A percentile compares a stretch with the other conserved stretches of the same genome.
Conservation (phyloP, 352 stramenopile genomes). For the Aphanomyces cochlioides region DNA sequence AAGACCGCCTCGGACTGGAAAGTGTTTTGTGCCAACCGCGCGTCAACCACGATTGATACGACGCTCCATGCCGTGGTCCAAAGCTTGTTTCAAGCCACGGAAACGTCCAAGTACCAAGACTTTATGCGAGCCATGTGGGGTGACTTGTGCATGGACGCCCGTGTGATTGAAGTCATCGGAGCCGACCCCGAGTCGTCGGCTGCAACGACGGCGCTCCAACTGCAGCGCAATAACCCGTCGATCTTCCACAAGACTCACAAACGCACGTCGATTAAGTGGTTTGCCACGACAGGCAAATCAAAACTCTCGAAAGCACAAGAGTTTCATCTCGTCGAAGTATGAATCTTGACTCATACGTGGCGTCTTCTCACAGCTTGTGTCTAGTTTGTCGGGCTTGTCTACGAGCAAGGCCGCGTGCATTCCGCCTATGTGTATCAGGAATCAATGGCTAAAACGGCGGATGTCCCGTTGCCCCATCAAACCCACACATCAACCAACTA, state of each 20-base stretch:
- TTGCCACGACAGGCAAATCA: slow-evolving; percentile 66
- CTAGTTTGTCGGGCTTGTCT: slow-evolving; percentile 82
- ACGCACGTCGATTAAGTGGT: slow-evolving; percentile 86
- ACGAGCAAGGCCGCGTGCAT: slow-evolving; percentile 64
- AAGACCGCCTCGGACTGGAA: slow-evolving; percentile 85
- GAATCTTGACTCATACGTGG: slow-evolving; percentile 14
- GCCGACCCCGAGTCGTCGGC: slow-evolving; percentile 9
- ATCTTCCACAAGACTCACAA: slow-evolving; percentile 81
- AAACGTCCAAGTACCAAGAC: slow-evolving; percentile 77
- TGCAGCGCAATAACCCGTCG: slow-evolving; percentile 14
- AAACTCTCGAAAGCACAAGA: slow-evolving; percentile 77
- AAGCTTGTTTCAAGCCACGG: slow-evolving; percentile 81
- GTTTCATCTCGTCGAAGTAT: slow-evolving; percentile 75
- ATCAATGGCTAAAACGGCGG: slow-evolving; percentile 71
- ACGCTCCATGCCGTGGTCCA: slow-evolving; percentile 80
- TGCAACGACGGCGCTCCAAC: neutral
- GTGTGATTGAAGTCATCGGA: slow-evolving; percentile 67
- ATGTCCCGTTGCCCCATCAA: slow-evolving; percentile 39
- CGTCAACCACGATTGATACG: slow-evolving; percentile 69
- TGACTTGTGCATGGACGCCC: slow-evolving; percentile 77
- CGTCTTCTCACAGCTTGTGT: slow-evolving; percentile 15
- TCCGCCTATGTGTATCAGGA: slow-evolving; percentile 84
- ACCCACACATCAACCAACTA: slow-evolving; percentile 46
- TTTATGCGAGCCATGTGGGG: slow-evolving; percentile 79
- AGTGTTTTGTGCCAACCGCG: slow-evolving; percentile 80